Evolutionary conservation across 2,329 filamentous ascomycete genomes (phyloP).

Genomic region (Nannizziopsis barbatae): DNA sequence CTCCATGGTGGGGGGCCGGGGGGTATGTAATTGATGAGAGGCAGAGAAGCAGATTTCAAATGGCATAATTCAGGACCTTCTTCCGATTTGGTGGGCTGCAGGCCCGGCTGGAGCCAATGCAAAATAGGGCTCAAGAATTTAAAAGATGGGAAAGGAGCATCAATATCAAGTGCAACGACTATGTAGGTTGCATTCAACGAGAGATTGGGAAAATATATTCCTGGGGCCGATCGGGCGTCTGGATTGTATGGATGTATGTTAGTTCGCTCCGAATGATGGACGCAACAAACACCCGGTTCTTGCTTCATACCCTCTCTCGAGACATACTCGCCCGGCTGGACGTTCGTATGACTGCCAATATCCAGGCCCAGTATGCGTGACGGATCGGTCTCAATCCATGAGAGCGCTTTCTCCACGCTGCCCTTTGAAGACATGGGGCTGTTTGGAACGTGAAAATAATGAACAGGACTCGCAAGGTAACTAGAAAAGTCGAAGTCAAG

Average conservation of each 20-base stretch:
- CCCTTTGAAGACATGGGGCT: neutral
- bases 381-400: neutral
- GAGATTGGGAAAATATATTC: too few relatives aligned
- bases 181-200: slow-evolving; percentile 20
- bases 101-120: slow-evolving; percentile 26
- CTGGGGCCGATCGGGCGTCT: too few relatives aligned
- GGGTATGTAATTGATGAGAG: slow-evolving; percentile 32
- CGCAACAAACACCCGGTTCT: neutral
- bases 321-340: neutral
- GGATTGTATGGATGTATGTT: too few relatives aligned
- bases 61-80: too few relatives aligned
- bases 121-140: slow-evolving; percentile 22
- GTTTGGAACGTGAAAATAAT: too few relatives aligned
- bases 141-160: slow-evolving; percentile 25
- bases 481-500: too few relatives aligned
- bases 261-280: too few relatives aligned
- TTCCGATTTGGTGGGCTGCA: slow-evolving; percentile 13
- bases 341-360: neutral
- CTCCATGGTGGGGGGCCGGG: slow-evolving; percentile 40
- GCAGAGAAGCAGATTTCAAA: slow-evolving; percentile 13
- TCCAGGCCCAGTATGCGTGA: neutral
- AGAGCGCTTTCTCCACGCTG: neutral
- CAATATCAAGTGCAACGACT: slow-evolving; percentile 22
- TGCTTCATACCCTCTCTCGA: neutral
- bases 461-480: too few relatives aligned